Base-by-base conservation (phyloP, 2,329 filamentous ascomycete species). In the Xylaria sp. region DNA sequence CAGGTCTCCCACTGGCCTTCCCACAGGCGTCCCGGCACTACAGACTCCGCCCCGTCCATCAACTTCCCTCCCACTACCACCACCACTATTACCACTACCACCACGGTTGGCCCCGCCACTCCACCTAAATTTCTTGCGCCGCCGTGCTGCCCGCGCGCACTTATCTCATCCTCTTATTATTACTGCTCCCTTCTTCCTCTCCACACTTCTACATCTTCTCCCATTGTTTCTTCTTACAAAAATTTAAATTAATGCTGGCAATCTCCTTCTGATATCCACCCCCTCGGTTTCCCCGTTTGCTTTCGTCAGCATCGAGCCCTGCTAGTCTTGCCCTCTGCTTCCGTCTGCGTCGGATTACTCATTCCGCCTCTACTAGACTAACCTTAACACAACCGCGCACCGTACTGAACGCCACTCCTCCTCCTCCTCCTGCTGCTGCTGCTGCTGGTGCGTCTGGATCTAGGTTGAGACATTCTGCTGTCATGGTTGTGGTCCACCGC, bases 61-160 rank as follows among this genome's bases (percentile, higher is more conserved):
- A 46, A 37, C 44, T 38, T 21, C 24, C 40, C 50, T 37, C 26
- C 48, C 44, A 48, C 42, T 29, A 50, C 49, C 29, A 34, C 48
- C 48, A 46, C 54, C 52, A 57, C 44, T 41, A 48, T 44, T 40
- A 40, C 39, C n/a, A n/a, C 55, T 60, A 53, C 58, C 50, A 58
- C 56, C 56, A 59, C 60, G 60, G 60, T 61, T 61, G 52, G 61
- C 61, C 59, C 61, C 61, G 61, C 61, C 56, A 58, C 57, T 63
- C 54, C 54, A 63, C 56, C 54, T 61, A 59, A 61, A 56, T 60
- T 63, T 57, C 57, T 56, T 61, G 54, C 58, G 58, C 56, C 61
- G 58, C 56, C 54, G 49, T 60, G 52, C 47, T 58, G 55, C 55
- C 49, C 56, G 54, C 48, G 51, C 57, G 59, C 58, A 57, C 45